These are phyloP conservation scores for Abelmoschus esculentus DNA, from an alignment of 345 rosid genomes.

Conservation along the genomic window DNA sequence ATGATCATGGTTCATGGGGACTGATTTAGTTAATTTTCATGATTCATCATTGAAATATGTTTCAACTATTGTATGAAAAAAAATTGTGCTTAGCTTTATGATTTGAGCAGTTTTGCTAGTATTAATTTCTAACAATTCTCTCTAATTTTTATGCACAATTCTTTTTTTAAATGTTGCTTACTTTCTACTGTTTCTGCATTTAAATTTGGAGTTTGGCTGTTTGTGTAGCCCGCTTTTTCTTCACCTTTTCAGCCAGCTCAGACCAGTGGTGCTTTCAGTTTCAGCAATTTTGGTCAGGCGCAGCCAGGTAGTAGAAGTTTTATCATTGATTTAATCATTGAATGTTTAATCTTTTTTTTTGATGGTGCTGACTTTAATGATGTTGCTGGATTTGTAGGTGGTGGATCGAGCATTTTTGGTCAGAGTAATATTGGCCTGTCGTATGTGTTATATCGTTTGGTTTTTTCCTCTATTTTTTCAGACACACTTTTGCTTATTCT, in stretches of 20 bases:
- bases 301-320: constrained; percentile 38
- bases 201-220: not conserved
- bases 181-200: not conserved
- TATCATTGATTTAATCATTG: not conserved
- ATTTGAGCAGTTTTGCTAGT: not conserved
- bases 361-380: constrained; percentile 8
- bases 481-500: not conserved
- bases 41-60: not conserved
- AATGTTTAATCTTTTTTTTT: constrained; percentile 9
- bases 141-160: not conserved
- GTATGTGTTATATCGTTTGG: constrained; percentile 32
- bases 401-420: constrained; percentile 40
- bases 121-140: not conserved
- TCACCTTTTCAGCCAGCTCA: constrained; percentile 29
- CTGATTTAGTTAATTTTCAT: not conserved
- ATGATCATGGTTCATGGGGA: not conserved
- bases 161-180: not conserved
- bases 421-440: constrained; percentile 42
- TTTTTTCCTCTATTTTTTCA: not conserved
- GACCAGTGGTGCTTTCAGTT: constrained; percentile 30
- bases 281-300: constrained; percentile 47
- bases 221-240: not conserved
- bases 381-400: constrained; percentile 25
- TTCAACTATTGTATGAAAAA: not conserved
- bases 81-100: constrained; percentile 31